A percentile compares a stretch with the other conserved stretches of the same genome.
These are phyloP conservation scores for Murraya paniculata DNA, from an alignment of 345 rosid genomes.

Conservation along the genomic window DNA sequence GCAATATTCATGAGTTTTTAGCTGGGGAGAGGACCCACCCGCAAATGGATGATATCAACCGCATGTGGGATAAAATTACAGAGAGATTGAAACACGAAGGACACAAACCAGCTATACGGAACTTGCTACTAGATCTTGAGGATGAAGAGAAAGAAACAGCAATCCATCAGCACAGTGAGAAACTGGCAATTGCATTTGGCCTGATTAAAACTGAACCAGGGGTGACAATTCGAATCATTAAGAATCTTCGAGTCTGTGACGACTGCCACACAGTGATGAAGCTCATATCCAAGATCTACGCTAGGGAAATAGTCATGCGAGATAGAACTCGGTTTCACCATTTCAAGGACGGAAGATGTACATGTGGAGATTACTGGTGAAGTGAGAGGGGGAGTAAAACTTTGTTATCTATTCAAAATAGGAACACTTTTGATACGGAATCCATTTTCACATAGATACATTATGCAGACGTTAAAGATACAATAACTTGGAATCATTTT, in stretches of 20 bases:
- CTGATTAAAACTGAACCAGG: conserved; percentile 50
- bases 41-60: conserved; percentile 35
- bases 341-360: conserved; percentile 53
- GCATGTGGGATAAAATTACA: conserved; percentile 38
- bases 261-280: conserved; percentile 56
- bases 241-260: conserved; percentile 64
- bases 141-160: conserved; percentile 55
- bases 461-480: neutral
- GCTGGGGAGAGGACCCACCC: conserved; percentile 59
- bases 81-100: conserved; percentile 41
- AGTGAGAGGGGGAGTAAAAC: neutral
- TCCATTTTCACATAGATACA: neutral
- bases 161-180: conserved; percentile 63
- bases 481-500: conserved; percentile 9
- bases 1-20: conserved; percentile 52
- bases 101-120: conserved; percentile 41
- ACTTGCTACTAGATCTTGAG: conserved; percentile 38
- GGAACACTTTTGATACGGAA: neutral
- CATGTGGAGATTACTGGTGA: conserved; percentile 64
- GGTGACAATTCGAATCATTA: conserved; percentile 41
- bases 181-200: conserved; percentile 60
- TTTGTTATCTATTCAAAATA: neutral
- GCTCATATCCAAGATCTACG: conserved; percentile 55
- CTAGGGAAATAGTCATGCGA: conserved; percentile 50
- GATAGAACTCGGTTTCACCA: conserved; percentile 60